phyloP scores from a whole-genome alignment of 2,329 filamentous ascomycete genomes.

The Xylaria sp. region DNA sequence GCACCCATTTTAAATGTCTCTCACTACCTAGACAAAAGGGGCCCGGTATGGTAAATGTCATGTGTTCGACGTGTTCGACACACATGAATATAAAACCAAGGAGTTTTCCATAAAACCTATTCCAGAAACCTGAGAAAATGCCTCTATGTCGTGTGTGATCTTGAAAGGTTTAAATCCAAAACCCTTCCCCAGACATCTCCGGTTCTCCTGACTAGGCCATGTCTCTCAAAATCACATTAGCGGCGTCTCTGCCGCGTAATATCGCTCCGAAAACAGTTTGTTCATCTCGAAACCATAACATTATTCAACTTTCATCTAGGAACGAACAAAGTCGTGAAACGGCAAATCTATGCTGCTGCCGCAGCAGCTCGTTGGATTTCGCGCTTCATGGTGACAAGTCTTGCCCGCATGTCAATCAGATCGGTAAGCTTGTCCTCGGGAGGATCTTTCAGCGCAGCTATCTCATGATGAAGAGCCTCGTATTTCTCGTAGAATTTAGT shows the following conservation, averaged over 20 bases:
- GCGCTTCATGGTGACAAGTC: constrained; percentile 66
- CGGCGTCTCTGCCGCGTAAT: neutral
- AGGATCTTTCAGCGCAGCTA: constrained; percentile 61
- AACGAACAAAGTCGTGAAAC: neutral
- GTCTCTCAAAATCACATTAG: neutral
- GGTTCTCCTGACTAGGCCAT: neutral
- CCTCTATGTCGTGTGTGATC: neutral
- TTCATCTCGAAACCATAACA: neutral
- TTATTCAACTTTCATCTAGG: neutral
- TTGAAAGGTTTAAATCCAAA: neutral
- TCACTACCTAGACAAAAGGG: neutral
- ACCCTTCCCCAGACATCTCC: neutral
- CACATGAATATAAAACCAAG: constrained; percentile 11
- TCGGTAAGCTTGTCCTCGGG: constrained; percentile 61
- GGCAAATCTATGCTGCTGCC: constrained; percentile 40
- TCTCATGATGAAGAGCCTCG: constrained; percentile 65
- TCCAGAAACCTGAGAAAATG: neutral
- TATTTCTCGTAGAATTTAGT: constrained; percentile 67
- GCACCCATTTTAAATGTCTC: neutral
- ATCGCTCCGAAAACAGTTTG: neutral
- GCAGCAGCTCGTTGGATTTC: constrained; percentile 64
- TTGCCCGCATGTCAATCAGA: constrained; percentile 64
- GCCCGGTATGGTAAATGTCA: neutral
- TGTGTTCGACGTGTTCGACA: neutral
- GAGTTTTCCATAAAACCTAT: neutral